Evolutionary conservation across 2,329 filamentous ascomycete species (phyloP).

Genomic region (Drechslera avenae): DNA sequence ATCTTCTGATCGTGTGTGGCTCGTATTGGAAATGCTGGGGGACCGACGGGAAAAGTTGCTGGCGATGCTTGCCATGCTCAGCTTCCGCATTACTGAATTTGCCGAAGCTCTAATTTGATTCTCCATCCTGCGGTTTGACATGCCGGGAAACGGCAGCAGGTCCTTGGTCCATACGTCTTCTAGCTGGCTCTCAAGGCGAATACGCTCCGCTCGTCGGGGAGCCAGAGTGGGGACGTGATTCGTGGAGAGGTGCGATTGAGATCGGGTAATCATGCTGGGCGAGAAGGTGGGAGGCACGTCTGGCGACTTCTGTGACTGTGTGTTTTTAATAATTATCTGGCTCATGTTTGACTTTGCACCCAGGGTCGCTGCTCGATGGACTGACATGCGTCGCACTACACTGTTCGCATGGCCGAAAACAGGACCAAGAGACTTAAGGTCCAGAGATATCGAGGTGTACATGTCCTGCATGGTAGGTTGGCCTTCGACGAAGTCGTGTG

Average conservation of each 20-base stretch:
- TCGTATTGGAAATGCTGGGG: constrained; percentile 58
- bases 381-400: constrained; percentile 71
- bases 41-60: constrained; percentile 77
- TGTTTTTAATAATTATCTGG: constrained; percentile 87
- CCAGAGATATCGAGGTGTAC: constrained; percentile 68
- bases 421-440: constrained; percentile 75
- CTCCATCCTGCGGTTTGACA: constrained; percentile 70
- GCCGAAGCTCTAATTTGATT: constrained; percentile 78
- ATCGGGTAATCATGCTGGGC: constrained; percentile 70
- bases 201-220: constrained; percentile 75
- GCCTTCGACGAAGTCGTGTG: constrained; percentile 57
- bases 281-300: constrained; percentile 52
- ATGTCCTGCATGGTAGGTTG: constrained; percentile 56
- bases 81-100: constrained; percentile 83
- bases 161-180: constrained; percentile 85
- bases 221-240: constrained; percentile 71
- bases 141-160: constrained; percentile 79
- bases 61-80: constrained; percentile 81
- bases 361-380: constrained; percentile 77
- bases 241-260: constrained; percentile 77
- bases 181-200: constrained; percentile 74
- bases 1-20: constrained; percentile 45
- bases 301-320: constrained; percentile 67
- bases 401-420: constrained; percentile 74
- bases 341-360: constrained; percentile 69